Evolutionary conservation across 2,329 filamentous ascomycete genomes (phyloP).

Genomic region (Acrodontium crateriforme): DNA sequence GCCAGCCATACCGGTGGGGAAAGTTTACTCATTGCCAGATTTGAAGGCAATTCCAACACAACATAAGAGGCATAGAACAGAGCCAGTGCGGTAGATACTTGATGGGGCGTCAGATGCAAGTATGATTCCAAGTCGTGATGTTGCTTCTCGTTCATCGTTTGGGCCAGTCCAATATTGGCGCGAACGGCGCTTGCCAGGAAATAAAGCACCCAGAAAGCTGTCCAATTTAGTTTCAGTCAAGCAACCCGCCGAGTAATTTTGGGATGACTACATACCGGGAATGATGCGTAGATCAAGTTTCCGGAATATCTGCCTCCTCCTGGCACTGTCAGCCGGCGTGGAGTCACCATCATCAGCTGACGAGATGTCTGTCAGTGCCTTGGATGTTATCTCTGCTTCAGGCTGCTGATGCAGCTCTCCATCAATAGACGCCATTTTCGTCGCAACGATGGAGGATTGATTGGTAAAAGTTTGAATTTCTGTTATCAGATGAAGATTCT

Average conservation of each 20-base stretch:
- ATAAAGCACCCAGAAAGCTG: constrained; percentile 84
- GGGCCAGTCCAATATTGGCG: constrained; percentile 83
- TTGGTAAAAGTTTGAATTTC: no score
- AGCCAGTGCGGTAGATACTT: constrained; percentile 72
- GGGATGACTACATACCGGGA: no score
- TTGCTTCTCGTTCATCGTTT: constrained; percentile 69
- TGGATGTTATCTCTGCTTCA: no score
- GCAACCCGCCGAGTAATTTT: no score
- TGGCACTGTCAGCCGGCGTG: no score
- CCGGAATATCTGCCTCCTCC: constrained; percentile 10
- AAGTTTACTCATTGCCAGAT: constrained; percentile 73
- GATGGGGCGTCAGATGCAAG: constrained; percentile 54
- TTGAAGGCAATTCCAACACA: constrained; percentile 76
- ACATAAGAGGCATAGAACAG: constrained; percentile 91
- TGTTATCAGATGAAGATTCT: no score
- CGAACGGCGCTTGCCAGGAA: constrained; percentile 86
- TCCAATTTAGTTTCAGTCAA: no score
- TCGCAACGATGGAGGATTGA: no score
- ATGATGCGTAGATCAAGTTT: constrained; percentile 19
- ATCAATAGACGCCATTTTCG: no score
- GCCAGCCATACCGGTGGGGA: constrained; percentile 87
- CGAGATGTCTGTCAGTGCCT: no score
- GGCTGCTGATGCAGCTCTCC: no score
- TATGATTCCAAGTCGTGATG: constrained; percentile 63
- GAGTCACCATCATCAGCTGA: no score